These are phyloP conservation scores for Colletotrichum costaricense DNA, from an alignment of 2,329 filamentous ascomycete species.

Conservation along the genomic window DNA sequence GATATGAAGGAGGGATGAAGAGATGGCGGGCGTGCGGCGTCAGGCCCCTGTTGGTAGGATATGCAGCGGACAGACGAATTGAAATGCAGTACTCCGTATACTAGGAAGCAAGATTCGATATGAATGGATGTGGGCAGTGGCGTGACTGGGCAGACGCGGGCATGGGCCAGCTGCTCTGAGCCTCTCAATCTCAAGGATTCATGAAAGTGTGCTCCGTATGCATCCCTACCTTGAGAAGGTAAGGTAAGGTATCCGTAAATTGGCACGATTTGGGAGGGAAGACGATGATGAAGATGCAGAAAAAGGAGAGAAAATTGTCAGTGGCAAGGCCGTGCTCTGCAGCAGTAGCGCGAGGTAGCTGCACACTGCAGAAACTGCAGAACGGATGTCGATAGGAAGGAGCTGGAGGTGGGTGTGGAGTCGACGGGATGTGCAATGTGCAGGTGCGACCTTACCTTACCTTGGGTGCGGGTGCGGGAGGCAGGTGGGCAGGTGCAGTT, in stretches of 20 bases:
- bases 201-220: no score
- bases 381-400: background rate
- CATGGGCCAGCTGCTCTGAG: background rate
- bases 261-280: background rate
- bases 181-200: background rate
- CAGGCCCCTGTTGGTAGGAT: background rate
- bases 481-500: background rate
- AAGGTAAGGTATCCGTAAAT: background rate
- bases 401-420: background rate
- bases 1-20: slow-evolving; percentile 8
- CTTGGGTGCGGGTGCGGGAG: background rate
- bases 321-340: slow-evolving; percentile 16
- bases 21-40: background rate
- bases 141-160: background rate
- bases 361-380: background rate
- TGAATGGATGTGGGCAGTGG: background rate
- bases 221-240: no score
- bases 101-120: slow-evolving; percentile 8
- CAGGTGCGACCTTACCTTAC: background rate
- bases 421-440: background rate
- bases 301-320: background rate
- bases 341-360: slow-evolving; percentile 1
- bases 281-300: slow-evolving; percentile 1
- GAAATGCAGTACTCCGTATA: background rate
- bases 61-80: slow-evolving; percentile 4